These are phyloP conservation scores for Thuja plicata DNA, from an alignment of 83 land plant genomes.

Conservation along the genomic window DNA sequence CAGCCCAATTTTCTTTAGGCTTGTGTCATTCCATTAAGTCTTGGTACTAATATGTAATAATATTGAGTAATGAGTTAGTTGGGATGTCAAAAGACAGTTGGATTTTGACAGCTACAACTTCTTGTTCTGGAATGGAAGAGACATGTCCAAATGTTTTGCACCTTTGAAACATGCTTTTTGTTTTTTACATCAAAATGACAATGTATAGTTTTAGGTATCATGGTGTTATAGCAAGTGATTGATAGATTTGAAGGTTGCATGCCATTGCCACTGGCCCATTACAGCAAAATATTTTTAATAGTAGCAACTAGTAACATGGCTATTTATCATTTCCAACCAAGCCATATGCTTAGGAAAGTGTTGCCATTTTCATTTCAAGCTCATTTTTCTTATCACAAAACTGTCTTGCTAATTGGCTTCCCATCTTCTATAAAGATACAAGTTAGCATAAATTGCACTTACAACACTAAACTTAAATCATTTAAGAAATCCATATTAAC, in stretches of 20 bases:
- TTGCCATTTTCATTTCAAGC: constrained; percentile 32
- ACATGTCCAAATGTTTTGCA: not conserved
- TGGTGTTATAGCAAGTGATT: not conserved
- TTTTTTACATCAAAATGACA: not conserved
- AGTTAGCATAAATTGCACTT: constrained; percentile 75
- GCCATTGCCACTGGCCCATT: not conserved
- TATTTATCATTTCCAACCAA: not conserved
- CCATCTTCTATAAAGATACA: constrained; percentile 60
- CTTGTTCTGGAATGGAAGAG: not conserved
- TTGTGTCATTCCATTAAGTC: too few relatives aligned
- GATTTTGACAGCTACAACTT: not conserved
- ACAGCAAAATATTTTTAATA: too few relatives aligned
- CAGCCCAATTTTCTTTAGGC: too few relatives aligned
- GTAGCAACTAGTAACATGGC: not conserved
- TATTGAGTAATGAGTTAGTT: too few relatives aligned
- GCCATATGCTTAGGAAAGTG: not conserved
- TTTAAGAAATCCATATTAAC: constrained; percentile 63
- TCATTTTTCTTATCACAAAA: constrained; percentile 79
- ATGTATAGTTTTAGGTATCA: not conserved
- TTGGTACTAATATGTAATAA: too few relatives aligned
- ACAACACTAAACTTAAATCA: not conserved
- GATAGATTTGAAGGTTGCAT: too few relatives aligned
- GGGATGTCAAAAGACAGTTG: not conserved
- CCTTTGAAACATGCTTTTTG: too few relatives aligned
- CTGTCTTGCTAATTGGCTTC: constrained; percentile 39